Conservation (phyloP, 2,329 filamentous ascomycete species). For the Bipolaris sorokiniana region DNA sequence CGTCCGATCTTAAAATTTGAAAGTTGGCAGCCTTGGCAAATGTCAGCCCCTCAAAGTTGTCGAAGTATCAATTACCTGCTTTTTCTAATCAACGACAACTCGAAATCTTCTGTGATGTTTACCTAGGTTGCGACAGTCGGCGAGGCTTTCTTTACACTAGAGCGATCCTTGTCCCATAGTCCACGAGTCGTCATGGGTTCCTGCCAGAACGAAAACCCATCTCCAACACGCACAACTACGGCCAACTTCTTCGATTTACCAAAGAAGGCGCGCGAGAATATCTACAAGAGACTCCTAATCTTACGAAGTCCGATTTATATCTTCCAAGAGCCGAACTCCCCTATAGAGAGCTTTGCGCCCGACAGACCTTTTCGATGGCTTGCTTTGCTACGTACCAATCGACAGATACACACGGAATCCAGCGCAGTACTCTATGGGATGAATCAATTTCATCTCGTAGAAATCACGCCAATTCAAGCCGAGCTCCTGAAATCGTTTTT, state of each 20-base stretch:
- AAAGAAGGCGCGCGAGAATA: slow-evolving; percentile 10
- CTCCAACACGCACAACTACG: neutral
- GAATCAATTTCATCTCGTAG: slow-evolving; percentile 22
- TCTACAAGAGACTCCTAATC: slow-evolving; percentile 12
- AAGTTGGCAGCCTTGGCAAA: no score
- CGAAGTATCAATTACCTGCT: no score
- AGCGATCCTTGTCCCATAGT: no score
- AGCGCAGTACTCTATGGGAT: slow-evolving; percentile 17
- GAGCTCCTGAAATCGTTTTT: slow-evolving; percentile 19
- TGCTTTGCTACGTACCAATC: slow-evolving; percentile 12
- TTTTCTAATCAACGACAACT: no score
- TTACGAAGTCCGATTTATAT: slow-evolving; percentile 16
- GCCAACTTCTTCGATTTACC: slow-evolving; percentile 14
- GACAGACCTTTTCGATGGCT: slow-evolving; percentile 15
- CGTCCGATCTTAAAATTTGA: no score
- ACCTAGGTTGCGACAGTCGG: no score
- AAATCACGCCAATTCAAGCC: slow-evolving; percentile 18
- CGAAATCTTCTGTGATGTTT: no score
- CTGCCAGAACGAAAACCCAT: no score
- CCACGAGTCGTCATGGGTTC: no score
- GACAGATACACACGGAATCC: slow-evolving; percentile 14
- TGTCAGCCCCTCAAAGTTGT: no score
- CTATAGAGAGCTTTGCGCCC: slow-evolving; percentile 15
- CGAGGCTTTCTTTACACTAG: no score
- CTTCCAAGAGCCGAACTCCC: slow-evolving; percentile 17